phyloP scores from a whole-genome alignment of 306 rosid species.

The Rosa lucieae region DNA sequence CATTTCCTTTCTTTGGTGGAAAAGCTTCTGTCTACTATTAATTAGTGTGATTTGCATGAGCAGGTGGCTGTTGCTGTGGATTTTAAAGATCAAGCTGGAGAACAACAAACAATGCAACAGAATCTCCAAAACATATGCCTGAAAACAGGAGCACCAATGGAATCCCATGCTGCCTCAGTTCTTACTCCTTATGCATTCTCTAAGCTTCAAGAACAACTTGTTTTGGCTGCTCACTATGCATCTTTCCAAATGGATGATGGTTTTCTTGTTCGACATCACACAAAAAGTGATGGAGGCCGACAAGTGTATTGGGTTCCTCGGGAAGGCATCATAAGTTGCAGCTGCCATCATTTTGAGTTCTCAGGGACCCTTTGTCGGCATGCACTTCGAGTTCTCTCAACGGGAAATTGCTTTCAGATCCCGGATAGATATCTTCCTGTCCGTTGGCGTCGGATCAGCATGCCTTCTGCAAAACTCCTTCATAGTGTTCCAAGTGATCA shows the following conservation, averaged over 20 bases:
- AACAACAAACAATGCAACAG: slow-evolving; percentile 98
- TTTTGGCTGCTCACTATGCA: slow-evolving; percentile 96
- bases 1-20: not conserved
- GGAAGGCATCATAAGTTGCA: slow-evolving; percentile 89
- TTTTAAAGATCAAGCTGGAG: slow-evolving; percentile 97
- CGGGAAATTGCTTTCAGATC: slow-evolving; percentile 92
- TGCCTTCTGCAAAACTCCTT: slow-evolving; percentile 55
- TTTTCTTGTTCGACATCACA: slow-evolving; percentile 95
- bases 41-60: slow-evolving; percentile 31
- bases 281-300: slow-evolving; percentile 85
- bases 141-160: slow-evolving; percentile 99
- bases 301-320: slow-evolving; percentile 77
- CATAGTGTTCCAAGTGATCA: slow-evolving; percentile 59
- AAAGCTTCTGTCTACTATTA: not conserved
- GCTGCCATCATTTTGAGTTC: slow-evolving; percentile 93
- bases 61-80: slow-evolving; percentile 95
- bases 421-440: slow-evolving; percentile 91
- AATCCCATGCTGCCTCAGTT: slow-evolving; percentile 83
- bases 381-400: slow-evolving; percentile 88
- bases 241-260: slow-evolving; percentile 82
- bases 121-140: slow-evolving; percentile 92
- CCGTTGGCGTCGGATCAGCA: slow-evolving; percentile 87
- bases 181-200: slow-evolving; percentile 93
- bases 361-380: slow-evolving; percentile 93
- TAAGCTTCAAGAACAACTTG: slow-evolving; percentile 95